Evolutionary conservation across 192 early-diverging fungal genomes (phyloP), one percentile per base, ranked within the genome.

Genomic region (Backusella westeae): DNA sequence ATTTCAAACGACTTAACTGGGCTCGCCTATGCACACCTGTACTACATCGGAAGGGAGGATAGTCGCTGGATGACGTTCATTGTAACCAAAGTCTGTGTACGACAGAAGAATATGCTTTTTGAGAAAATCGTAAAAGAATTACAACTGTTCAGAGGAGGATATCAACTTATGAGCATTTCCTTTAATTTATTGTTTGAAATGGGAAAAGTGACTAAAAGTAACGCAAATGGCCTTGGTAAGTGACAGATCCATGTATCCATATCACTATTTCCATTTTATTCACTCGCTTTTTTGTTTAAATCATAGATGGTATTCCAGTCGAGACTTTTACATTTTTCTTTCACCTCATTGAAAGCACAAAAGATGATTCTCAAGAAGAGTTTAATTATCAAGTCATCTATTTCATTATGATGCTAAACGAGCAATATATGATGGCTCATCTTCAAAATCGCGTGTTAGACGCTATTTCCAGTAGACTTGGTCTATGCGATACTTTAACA

Each of bases 401-500:
- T 32, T 67, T 67, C 12, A 67, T 67, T 12, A 32, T 67, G 34
- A 19, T 67, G 34, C 26, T 67, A 32, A 67, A 67, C 34, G 34
- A 35, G 4, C 66, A 67, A 19, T 67, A 67, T 35, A 34, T 32
- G 29, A 67, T 19, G 15, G 15, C 32, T 15, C 26, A 67, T 67
- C 10, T 67, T 67, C 32, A 67, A 4, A 67, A 67, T 29, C 26
- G 26, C 4, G 34, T 67, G 9, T 10, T 67, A 34, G 34, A 67
- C 7, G 34, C 66, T 19, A 67, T 67, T 4, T 14, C 66, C 5
- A 35, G 9, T 15, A 35, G 34, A 34, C 26, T 67, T 8, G 26
- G 34, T n/a, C 32, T 19, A 1, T 67, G 34, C 19, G 26, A 91
- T 72, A 94, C 92, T 7, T 91, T 97, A 77, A 85, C 89, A 4